Evolutionary conservation across 192 early-diverging fungal genomes (phyloP).

Genomic region (Lunasporangiospora selenospora): DNA sequence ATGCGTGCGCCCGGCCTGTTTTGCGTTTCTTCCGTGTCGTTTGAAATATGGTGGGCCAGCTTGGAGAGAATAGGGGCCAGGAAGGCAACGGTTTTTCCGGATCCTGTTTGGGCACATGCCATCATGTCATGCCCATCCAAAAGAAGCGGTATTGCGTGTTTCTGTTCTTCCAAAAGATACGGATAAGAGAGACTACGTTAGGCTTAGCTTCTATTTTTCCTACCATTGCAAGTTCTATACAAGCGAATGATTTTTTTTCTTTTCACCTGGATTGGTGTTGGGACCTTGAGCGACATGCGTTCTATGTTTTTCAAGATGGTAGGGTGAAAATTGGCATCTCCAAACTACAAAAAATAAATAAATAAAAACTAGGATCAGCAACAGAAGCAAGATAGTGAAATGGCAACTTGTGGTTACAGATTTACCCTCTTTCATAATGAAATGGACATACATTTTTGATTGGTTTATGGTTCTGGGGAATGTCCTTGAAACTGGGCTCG

Average conservation of each 20-base stretch:
- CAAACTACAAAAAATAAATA: conserved; percentile 57
- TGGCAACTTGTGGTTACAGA: background rate
- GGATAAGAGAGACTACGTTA: background rate
- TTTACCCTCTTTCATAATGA: background rate
- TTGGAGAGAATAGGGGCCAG: conserved; percentile 76
- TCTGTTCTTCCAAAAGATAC: conserved; percentile 40
- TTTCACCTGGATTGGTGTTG: conserved; percentile 79
- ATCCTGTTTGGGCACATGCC: conserved; percentile 89
- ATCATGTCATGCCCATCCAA: conserved; percentile 74
- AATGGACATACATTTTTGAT: conserved; percentile 49
- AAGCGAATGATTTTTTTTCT: background rate
- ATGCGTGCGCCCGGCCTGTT: conserved; percentile 30
- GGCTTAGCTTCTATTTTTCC: background rate
- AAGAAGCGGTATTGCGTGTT: conserved; percentile 66
- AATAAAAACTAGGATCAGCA: background rate
- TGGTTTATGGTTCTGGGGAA: conserved; percentile 50
- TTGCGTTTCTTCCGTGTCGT: conserved; percentile 48
- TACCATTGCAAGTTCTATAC: background rate
- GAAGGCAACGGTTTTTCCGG: conserved; percentile 85
- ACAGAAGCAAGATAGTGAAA: conserved; percentile 1
- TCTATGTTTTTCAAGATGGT: conserved; percentile 69
- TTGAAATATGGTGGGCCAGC: conserved; percentile 65
- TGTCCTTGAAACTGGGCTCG: conserved; percentile 68
- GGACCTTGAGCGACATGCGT: conserved; percentile 66
- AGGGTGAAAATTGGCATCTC: conserved; percentile 67